A percentile compares a stretch with the other conserved stretches of the same genome.
Evolutionary conservation across 768 basidiomycete species (phyloP).

Genomic region (Strobilomyces echinocephalus): DNA sequence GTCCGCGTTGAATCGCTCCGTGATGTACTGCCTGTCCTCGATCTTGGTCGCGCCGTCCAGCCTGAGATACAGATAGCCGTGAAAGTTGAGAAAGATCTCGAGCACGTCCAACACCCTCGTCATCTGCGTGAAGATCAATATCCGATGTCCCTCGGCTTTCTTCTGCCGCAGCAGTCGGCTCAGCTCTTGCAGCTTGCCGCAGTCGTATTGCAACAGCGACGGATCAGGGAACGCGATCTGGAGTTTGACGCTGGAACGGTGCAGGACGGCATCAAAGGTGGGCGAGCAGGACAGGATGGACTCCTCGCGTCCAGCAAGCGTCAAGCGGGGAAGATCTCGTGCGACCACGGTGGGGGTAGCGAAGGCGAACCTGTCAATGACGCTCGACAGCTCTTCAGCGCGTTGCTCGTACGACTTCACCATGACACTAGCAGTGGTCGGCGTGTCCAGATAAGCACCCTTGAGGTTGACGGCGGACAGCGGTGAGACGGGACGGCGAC

Average conservation of each 20-base stretch:
- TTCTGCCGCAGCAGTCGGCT: conserved; percentile 74
- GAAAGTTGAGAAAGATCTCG: conserved; percentile 87
- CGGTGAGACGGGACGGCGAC: conserved; percentile 51
- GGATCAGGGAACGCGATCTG: conserved; percentile 93
- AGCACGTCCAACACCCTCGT: conserved; percentile 90
- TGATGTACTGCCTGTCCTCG: conserved; percentile 88
- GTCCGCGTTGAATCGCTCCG: conserved; percentile 82
- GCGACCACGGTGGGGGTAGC: conserved; percentile 77
- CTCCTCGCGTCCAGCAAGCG: conserved; percentile 44
- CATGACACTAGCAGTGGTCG: conserved; percentile 38
- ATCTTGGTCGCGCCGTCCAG: conserved; percentile 94
- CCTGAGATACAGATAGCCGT: conserved; percentile 91
- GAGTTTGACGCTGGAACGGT: conserved; percentile 72
- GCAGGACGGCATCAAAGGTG: conserved; percentile 65
- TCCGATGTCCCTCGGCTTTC: conserved; percentile 83
- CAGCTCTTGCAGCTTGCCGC: conserved; percentile 89
- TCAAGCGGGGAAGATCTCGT: conserved; percentile 62
- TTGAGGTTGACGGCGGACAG: conserved; percentile 39
- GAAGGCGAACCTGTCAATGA: conserved; percentile 72
- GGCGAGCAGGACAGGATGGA: conserved; percentile 30
- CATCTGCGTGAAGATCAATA: conserved; percentile 97
- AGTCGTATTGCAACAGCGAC: conserved; percentile 88
- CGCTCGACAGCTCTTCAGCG: conserved; percentile 44
- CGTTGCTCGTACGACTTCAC: conserved; percentile 66
- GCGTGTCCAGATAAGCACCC: conserved; percentile 40